phyloP scores from a whole-genome alignment of 2,329 filamentous ascomycete genomes.

The Myrmaecium sp. region DNA sequence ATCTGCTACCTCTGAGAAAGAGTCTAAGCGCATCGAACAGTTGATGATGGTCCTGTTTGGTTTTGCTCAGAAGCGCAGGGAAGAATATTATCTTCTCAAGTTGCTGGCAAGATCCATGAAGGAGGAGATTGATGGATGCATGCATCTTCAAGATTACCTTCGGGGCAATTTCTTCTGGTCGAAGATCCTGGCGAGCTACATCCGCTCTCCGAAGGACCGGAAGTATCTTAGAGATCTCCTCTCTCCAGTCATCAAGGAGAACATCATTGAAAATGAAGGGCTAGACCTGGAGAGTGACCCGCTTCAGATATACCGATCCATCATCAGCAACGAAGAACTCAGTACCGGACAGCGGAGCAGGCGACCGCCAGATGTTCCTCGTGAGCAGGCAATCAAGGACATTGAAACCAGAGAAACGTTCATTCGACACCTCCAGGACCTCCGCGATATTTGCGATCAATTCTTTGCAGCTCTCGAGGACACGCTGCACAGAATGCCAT shows the following conservation, averaged over 20 bases:
- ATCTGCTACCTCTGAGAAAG: conserved; percentile 72
- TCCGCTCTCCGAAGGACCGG: conserved; percentile 76
- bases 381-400: conserved; percentile 90
- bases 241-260: conserved; percentile 71
- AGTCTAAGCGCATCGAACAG: conserved; percentile 81
- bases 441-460: conserved; percentile 86
- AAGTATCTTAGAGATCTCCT: conserved; percentile 82
- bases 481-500: conserved; percentile 73
- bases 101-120: conserved; percentile 66
- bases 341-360: conserved; percentile 72
- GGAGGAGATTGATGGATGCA: conserved; percentile 66
- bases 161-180: conserved; percentile 89
- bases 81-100: conserved; percentile 93
- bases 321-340: conserved; percentile 94
- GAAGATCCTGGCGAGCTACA: conserved; percentile 72
- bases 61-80: conserved; percentile 87
- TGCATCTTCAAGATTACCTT: conserved; percentile 64
- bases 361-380: conserved; percentile 66
- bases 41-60: conserved; percentile 94
- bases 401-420: conserved; percentile 83
- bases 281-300: conserved; percentile 93
- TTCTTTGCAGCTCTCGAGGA: conserved; percentile 74
- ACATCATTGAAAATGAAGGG: conserved; percentile 80
- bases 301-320: conserved; percentile 87
- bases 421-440: conserved; percentile 83